Evolutionary conservation across 2,329 filamentous ascomycete genomes (phyloP).

Genomic region (Talaromyces rugulosus): DNA sequence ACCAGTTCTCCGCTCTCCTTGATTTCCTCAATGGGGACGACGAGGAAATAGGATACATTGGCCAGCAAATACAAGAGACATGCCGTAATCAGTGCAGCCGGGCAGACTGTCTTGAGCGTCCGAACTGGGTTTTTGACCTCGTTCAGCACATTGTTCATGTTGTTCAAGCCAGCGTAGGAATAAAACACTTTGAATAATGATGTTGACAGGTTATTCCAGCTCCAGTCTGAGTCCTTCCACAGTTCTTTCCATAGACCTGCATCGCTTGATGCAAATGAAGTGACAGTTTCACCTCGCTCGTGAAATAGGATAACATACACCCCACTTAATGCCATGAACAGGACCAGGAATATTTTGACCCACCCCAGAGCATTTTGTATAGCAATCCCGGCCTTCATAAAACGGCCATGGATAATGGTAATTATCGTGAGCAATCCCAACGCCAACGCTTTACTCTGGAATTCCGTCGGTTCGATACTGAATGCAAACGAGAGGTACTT

Average conservation of each 20-base stretch:
- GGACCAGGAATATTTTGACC: constrained; percentile 58
- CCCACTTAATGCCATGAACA: constrained; percentile 60
- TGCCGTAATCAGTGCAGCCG: constrained; percentile 57
- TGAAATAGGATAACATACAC: constrained; percentile 55
- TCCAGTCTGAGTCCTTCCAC: constrained; percentile 65
- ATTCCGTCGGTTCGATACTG: constrained; percentile 47
- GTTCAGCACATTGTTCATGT: constrained; percentile 67
- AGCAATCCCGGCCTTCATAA: constrained; percentile 53
- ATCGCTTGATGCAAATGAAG: background rate
- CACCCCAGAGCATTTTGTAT: constrained; percentile 61
- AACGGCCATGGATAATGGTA: constrained; percentile 57
- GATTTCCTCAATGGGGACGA: constrained; percentile 65
- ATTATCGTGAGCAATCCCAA: constrained; percentile 54
- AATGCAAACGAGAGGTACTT: constrained; percentile 61
- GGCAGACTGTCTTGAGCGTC: constrained; percentile 60
- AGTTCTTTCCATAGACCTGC: constrained; percentile 46
- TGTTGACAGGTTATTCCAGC: constrained; percentile 63
- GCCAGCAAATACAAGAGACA: constrained; percentile 63
- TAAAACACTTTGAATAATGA: constrained; percentile 62
- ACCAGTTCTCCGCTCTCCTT: constrained; percentile 63
- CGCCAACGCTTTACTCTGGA: constrained; percentile 53
- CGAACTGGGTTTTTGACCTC: constrained; percentile 65
- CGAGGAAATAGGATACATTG: constrained; percentile 61
- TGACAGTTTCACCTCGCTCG: constrained; percentile 7
- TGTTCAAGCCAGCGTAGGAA: constrained; percentile 63